Evolutionary conservation across 2,329 filamentous ascomycete species (phyloP).

Genomic region (Thelonectria blattea): DNA sequence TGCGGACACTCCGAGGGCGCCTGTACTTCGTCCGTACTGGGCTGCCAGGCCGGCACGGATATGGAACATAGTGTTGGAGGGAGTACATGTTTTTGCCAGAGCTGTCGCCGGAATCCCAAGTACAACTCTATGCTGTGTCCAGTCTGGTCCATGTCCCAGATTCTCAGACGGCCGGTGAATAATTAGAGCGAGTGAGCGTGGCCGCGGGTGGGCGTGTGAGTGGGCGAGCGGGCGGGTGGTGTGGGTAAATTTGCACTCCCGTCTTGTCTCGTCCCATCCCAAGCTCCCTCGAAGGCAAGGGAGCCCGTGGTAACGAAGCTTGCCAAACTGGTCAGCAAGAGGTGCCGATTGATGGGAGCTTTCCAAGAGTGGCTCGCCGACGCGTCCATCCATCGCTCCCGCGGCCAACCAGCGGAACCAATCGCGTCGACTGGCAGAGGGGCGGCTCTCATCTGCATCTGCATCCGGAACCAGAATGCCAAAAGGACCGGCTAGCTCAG

Average conservation of each 20-base stretch:
- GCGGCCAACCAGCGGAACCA: conserved; percentile 13
- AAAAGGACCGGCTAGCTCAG: neutral
- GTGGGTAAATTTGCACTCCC: conserved; percentile 12
- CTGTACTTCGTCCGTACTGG: neutral
- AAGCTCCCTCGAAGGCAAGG: neutral
- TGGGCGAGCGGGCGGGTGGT: conserved; percentile 13
- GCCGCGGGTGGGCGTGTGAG: neutral
- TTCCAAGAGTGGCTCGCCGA: neutral
- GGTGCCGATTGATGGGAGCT: neutral
- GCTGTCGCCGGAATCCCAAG: neutral
- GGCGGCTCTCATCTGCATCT: conserved; percentile 2
- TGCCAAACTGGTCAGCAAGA: conserved; percentile 5
- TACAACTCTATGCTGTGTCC: neutral
- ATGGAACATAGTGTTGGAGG: neutral
- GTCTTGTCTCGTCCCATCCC: conserved; percentile 4
- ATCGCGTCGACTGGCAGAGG: neutral
- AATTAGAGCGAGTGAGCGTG: neutral
- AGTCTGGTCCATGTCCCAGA: neutral
- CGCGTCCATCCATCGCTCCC: conserved; percentile 14
- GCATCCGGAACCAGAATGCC: conserved; percentile 1
- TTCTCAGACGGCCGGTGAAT: neutral
- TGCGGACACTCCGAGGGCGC: conserved; percentile 19
- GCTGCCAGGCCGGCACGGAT: neutral
- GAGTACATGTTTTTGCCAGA: neutral
- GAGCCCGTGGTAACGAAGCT: conserved; percentile 2